These are phyloP conservation scores for Pseudoscleropodium purum DNA, from an alignment of 225 moss, liverwort and hornwort genomes.

Conservation along the genomic window DNA sequence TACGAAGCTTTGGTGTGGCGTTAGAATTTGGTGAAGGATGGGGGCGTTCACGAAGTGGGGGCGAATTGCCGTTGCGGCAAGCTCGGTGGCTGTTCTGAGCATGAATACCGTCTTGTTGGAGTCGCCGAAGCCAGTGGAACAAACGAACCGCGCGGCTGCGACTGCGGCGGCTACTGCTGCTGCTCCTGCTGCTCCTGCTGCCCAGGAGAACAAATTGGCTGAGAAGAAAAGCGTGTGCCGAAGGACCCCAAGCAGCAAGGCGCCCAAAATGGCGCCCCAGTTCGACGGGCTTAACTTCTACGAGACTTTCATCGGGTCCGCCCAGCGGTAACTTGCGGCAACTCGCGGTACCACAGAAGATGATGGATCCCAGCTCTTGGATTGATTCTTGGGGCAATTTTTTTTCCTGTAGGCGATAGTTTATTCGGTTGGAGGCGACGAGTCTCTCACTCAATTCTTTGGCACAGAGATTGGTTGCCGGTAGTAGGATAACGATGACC, in stretches of 20 bases:
- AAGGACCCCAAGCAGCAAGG: neutral
- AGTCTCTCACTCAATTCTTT: conserved; percentile 31
- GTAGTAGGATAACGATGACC: neutral
- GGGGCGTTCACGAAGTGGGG: conserved; percentile 1
- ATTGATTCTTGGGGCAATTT: conserved; percentile 9
- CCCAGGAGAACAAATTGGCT: neutral
- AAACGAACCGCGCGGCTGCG: neutral
- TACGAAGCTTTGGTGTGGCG: neutral
- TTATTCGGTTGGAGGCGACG: conserved; percentile 18
- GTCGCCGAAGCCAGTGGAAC: conserved; percentile 7
- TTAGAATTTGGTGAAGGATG: neutral
- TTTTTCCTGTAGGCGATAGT: neutral
- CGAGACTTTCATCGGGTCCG: conserved; percentile 32
- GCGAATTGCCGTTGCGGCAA: neutral
- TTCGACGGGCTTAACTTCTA: conserved; percentile 50
- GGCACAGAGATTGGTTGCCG: conserved; percentile 28
- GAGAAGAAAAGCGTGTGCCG: neutral
- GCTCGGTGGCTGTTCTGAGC: conserved; percentile 9
- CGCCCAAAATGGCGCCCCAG: conserved; percentile 35
- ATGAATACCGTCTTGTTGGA: conserved; percentile 15
- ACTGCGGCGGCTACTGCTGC: neutral
- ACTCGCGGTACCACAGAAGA: neutral
- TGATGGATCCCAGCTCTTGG: neutral
- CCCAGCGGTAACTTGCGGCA: neutral
- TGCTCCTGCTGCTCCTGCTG: neutral